Percentiles rank a stretch among this genome's conserved stretches.
Conservation (phyloP, 441 rosid species). For the Mallotus repandus region DNA sequence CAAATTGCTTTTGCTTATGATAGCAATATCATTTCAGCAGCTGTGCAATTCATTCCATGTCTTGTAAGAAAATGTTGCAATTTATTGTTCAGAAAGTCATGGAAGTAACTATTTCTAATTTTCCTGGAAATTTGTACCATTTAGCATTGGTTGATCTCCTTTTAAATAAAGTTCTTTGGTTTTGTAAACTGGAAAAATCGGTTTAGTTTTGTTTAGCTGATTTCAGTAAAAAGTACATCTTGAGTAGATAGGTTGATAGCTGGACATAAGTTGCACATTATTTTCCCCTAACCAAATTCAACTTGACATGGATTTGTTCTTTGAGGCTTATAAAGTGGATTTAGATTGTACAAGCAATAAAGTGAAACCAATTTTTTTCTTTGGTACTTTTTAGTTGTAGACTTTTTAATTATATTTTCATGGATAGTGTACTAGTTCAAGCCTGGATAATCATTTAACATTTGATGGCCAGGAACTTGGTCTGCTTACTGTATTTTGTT, state of each 20-base stretch:
- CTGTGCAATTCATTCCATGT: neutral
- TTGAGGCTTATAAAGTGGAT: neutral
- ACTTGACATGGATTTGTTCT: slow-evolving; percentile 7
- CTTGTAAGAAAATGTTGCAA: neutral
- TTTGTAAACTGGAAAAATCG: neutral
- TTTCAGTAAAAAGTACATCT: neutral
- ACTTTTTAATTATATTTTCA: neutral
- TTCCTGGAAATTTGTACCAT: neutral
- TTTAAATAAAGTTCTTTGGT: neutral
- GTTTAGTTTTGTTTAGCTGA: neutral
- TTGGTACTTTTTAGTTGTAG: neutral
- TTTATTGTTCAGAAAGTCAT: neutral
- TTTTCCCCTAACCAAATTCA: neutral
- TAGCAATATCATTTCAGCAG: neutral
- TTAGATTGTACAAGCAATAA: neutral
- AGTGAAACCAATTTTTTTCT: neutral
- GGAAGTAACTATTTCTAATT: neutral
- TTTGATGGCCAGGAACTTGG: neutral
- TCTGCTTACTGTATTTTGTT: neutral
- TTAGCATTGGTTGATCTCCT: neutral
- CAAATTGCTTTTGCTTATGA: neutral
- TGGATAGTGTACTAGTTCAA: too few relatives aligned
- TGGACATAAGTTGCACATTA: neutral
- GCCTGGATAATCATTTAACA: too few relatives aligned
- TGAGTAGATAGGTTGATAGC: neutral